These are phyloP conservation scores for Crucibulum laeve DNA, from an alignment of 768 basidiomycete genomes.

Conservation along the genomic window DNA sequence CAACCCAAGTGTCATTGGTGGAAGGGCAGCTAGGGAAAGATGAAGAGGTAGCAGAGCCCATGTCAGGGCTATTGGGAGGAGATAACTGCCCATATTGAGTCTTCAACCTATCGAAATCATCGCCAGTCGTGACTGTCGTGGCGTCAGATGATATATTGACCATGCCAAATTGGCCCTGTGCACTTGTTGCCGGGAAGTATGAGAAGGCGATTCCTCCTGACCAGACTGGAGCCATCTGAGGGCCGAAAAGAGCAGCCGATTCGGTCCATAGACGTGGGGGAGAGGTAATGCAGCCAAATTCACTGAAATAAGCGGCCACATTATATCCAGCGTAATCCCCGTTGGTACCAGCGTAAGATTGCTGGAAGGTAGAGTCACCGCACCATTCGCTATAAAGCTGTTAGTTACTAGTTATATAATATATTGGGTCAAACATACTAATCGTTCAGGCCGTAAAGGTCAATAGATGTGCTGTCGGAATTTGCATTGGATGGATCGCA, in stretches of 20 bases:
- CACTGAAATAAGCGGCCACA: conserved; percentile 85
- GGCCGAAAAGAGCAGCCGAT: conserved; percentile 63
- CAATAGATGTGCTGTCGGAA: conserved; percentile 62
- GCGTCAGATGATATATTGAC: conserved; percentile 69
- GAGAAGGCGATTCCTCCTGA: conserved; percentile 88
- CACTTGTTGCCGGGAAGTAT: conserved; percentile 81
- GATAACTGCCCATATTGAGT: conserved; percentile 55
- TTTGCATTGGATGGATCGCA: conserved; percentile 59
- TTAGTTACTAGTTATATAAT: not conserved
- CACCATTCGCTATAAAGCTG: conserved; percentile 70
- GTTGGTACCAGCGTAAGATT: conserved; percentile 52
- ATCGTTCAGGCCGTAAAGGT: conserved; percentile 84
- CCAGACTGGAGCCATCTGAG: conserved; percentile 74
- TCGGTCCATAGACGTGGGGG: conserved; percentile 79
- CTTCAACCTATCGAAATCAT: conserved; percentile 65
- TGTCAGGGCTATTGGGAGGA: conserved; percentile 57
- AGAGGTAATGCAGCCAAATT: conserved; percentile 70
- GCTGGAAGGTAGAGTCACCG: conserved; percentile 56
- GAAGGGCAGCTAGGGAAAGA: conserved; percentile 64
- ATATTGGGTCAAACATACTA: conserved; percentile 48
- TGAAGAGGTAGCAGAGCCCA: conserved; percentile 34
- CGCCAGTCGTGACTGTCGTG: conserved; percentile 58
- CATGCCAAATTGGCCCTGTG: conserved; percentile 78
- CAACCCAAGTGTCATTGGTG: conserved; percentile 54
- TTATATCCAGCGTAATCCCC: conserved; percentile 60